Evolutionary conservation across 768 basidiomycete species (phyloP).

Genomic region (Termitomyces sp.): DNA sequence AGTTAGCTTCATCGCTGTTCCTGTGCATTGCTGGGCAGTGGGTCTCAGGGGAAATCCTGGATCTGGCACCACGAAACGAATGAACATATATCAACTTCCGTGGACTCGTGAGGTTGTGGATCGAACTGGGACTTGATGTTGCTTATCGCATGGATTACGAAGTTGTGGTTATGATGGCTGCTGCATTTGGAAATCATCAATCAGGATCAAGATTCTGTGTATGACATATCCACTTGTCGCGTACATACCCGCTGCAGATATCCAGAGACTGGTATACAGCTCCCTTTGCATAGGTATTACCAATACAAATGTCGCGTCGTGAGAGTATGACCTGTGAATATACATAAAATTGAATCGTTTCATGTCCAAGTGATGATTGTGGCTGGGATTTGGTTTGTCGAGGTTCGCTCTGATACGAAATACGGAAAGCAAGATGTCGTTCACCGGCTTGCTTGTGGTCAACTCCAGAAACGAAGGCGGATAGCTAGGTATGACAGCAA

Average conservation of each 20-base stretch:
- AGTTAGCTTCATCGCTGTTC: not conserved
- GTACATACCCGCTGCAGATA: not conserved
- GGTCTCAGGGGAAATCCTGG: not conserved
- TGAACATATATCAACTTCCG: not conserved
- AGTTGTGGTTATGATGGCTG: not conserved
- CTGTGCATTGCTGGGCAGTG: not conserved
- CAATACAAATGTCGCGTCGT: not conserved
- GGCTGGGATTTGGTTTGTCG: not conserved
- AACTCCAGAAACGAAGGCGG: constrained; percentile 36
- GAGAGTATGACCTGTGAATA: not conserved
- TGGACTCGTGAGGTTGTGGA: not conserved
- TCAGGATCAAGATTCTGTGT: not conserved
- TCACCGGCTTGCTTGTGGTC: not conserved
- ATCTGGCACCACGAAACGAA: not conserved
- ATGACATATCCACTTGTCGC: not conserved
- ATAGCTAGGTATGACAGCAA: constrained; percentile 40
- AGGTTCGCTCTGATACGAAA: not conserved
- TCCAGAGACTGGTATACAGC: not conserved
- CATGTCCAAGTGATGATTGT: not conserved
- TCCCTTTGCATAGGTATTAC: not conserved
- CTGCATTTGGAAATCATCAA: not conserved
- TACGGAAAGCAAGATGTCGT: not conserved
- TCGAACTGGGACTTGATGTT: not conserved
- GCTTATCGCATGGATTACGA: not conserved
- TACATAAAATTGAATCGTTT: not conserved